These are phyloP conservation scores for Helianthus annuus DNA, from an alignment of 129 eudicot genomes.

Conservation along the genomic window DNA sequence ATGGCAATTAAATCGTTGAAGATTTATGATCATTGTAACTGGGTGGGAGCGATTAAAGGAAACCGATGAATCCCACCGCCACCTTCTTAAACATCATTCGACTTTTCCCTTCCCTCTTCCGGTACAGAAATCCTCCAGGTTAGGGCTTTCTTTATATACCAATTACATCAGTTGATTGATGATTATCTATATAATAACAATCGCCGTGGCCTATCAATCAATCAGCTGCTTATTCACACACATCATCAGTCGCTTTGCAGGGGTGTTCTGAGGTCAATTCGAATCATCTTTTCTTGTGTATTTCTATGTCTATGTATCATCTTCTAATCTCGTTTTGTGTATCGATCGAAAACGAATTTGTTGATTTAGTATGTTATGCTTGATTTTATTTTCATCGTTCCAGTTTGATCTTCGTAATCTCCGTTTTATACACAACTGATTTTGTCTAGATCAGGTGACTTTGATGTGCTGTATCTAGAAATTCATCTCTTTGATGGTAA, in stretches of 20 bases:
- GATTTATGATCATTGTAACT: too few species aligned
- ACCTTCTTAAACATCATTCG: too few species aligned
- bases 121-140: too few species aligned
- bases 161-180: too few species aligned
- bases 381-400: background rate
- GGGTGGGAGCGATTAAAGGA: too few species aligned
- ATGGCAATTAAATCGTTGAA: too few species aligned
- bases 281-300: background rate
- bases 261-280: conserved; percentile 35
- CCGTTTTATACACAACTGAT: background rate
- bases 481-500: background rate
- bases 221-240: background rate
- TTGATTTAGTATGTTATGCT: background rate
- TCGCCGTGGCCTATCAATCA: conserved; percentile 17
- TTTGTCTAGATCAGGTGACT: background rate
- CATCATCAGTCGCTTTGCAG: conserved; percentile 7
- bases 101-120: too few species aligned
- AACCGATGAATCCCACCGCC: too few species aligned
- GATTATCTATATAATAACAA: background rate
- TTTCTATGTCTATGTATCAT: background rate
- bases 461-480: background rate
- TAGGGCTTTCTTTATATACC: too few species aligned
- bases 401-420: background rate
- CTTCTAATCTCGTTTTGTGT: background rate
- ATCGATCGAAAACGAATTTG: background rate